Percentiles rank a stretch among this genome's conserved stretches.
These are phyloP conservation scores for Calonectria naviculata DNA, from an alignment of 2,329 filamentous ascomycete genomes.

Conservation along the genomic window DNA sequence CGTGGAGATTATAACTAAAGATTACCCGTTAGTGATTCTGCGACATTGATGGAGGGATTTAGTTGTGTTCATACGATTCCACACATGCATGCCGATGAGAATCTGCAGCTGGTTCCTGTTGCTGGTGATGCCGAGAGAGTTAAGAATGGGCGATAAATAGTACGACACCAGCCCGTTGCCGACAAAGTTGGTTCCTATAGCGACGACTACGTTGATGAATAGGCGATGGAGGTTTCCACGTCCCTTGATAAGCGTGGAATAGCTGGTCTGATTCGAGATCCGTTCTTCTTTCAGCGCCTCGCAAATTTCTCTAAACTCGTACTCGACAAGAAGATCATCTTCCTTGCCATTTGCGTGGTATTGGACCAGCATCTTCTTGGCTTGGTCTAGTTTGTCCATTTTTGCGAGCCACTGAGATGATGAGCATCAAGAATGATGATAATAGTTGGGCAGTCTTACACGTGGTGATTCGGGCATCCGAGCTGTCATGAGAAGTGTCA, in stretches of 20 bases:
- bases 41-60: no score
- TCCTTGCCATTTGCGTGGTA: neutral
- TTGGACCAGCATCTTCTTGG: neutral
- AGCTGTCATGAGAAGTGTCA: neutral
- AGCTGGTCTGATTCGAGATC: neutral
- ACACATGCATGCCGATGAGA: conserved; percentile 22
- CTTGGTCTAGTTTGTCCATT: neutral
- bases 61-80: neutral
- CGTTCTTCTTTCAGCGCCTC: neutral
- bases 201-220: neutral
- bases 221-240: neutral
- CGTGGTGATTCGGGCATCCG: neutral
- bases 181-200: neutral
- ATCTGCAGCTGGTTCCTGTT: conserved; percentile 18
- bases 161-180: conserved; percentile 25
- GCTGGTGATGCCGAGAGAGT: conserved; percentile 21
- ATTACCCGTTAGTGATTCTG: neutral
- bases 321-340: neutral
- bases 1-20: neutral
- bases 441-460: neutral
- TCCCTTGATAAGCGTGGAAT: neutral
- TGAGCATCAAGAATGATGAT: neutral
- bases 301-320: neutral
- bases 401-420: neutral
- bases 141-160: conserved; percentile 24